Evolutionary conservation across 2,329 filamentous ascomycete genomes (phyloP).

Genomic region (Paracoccidioides lutzii): DNA sequence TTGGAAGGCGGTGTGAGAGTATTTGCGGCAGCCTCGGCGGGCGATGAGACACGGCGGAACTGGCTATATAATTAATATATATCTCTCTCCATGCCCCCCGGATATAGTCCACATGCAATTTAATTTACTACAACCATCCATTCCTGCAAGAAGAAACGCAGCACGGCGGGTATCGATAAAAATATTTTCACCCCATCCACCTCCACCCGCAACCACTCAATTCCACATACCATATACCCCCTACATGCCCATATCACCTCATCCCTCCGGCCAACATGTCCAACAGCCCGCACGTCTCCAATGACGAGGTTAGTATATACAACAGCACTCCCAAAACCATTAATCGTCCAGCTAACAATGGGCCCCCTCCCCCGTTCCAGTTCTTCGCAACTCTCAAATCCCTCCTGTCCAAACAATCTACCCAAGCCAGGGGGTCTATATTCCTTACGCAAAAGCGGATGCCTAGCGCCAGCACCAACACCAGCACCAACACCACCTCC

Average conservation of each 20-base stretch:
- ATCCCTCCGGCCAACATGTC: neutral
- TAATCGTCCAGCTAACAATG: neutral
- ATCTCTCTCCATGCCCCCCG: no score
- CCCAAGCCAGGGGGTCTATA: slow-evolving; percentile 30
- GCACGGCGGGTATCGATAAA: no score
- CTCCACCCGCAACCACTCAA: neutral
- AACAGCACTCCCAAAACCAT: neutral
- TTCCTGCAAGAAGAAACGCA: no score
- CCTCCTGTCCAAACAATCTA: slow-evolving; percentile 29
- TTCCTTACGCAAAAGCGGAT: slow-evolving; percentile 34
- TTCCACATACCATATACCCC: neutral
- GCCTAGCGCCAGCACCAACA: slow-evolving; percentile 3
- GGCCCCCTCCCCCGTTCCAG: slow-evolving; percentile 13
- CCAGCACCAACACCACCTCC: neutral
- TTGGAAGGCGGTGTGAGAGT: neutral
- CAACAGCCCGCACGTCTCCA: slow-evolving; percentile 19
- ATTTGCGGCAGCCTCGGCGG: neutral
- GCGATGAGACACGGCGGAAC: no score
- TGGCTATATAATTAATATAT: no score
- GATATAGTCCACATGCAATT: no score
- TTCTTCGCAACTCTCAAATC: slow-evolving; percentile 31
- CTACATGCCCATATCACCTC: neutral
- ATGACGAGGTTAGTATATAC: slow-evolving; percentile 28
- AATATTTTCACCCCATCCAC: no score
- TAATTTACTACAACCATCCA: no score